phyloP scores from a whole-genome alignment of 2,329 filamentous ascomycete genomes.

The Trichoderma sp. region DNA sequence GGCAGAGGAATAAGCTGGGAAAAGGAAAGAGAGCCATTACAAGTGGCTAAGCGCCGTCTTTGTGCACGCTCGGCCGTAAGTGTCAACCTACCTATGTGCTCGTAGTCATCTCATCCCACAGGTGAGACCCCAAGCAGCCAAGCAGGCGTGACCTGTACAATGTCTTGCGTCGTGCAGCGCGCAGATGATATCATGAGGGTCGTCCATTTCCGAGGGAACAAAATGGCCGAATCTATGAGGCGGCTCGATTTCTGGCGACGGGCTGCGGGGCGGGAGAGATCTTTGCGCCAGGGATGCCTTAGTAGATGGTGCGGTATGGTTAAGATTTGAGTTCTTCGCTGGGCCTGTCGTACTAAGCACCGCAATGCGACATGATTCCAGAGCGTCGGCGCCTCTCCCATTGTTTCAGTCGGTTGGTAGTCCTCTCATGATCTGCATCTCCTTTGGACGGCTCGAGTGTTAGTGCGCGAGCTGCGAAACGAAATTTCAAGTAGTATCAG shows the following conservation, averaged over 20 bases:
- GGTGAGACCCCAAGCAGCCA: not conserved
- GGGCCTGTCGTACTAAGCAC: not conserved
- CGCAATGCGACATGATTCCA: not conserved
- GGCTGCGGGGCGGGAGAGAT: not conserved
- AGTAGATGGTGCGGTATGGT: not conserved
- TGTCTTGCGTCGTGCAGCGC: slow-evolving; percentile 1
- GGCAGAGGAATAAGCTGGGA: not conserved
- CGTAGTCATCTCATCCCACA: not conserved
- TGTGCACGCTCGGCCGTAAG: not conserved
- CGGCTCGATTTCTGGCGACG: not conserved
- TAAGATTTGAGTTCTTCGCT: not conserved
- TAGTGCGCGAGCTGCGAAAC: not conserved
- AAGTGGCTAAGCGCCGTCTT: not conserved
- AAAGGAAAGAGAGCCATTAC: not conserved
- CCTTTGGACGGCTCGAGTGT: not conserved
- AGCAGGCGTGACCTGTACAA: not conserved
- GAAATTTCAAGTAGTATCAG: not conserved
- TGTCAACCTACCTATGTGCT: not conserved
- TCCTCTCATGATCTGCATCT: not conserved
- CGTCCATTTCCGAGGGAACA: not conserved
- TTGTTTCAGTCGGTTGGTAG: not conserved
- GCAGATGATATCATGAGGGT: not conserved
- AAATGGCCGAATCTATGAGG: not conserved
- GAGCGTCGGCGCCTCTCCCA: not conserved
- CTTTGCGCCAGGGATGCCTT: not conserved